Evolutionary conservation across 2,329 filamentous ascomycete genomes (phyloP).

Genomic region (Setomelanomma holmii): DNA sequence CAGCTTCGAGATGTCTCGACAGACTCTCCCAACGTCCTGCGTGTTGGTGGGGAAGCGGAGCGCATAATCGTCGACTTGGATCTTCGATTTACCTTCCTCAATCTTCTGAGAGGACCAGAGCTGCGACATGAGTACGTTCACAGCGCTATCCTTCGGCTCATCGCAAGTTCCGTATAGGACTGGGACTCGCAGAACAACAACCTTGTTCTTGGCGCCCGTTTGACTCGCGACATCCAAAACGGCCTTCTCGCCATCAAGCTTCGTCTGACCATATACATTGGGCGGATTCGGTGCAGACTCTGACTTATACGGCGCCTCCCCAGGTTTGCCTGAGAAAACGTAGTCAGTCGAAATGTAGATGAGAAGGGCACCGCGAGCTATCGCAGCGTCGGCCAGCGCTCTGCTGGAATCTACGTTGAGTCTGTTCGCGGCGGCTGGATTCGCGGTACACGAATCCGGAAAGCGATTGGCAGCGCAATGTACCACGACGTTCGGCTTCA

Average conservation of each 20-base stretch:
- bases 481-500: slow-evolving; percentile 75
- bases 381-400: slow-evolving; percentile 70
- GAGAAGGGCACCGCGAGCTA: slow-evolving; percentile 66
- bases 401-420: slow-evolving; percentile 78
- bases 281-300: slow-evolving; percentile 71
- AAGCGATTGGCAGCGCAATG: slow-evolving; percentile 92
- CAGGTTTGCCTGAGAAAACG: slow-evolving; percentile 74
- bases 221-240: slow-evolving; percentile 66
- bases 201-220: slow-evolving; percentile 25
- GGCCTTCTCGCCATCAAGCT: slow-evolving; percentile 73
- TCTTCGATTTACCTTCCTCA: slow-evolving; percentile 50
- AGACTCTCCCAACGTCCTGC: slow-evolving; percentile 82
- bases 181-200: slow-evolving; percentile 77
- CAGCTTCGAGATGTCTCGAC: slow-evolving; percentile 73
- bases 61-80: slow-evolving; percentile 88
- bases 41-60: slow-evolving; percentile 88
- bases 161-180: slow-evolving; percentile 80
- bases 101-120: slow-evolving; percentile 76
- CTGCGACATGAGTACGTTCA: slow-evolving; percentile 80
- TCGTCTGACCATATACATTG: slow-evolving; percentile 74
- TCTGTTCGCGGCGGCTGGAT: slow-evolving; percentile 75
- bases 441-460: slow-evolving; percentile 82
- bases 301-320: slow-evolving; percentile 83
- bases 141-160: slow-evolving; percentile 75
- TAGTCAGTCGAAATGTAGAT: slow-evolving; percentile 87